Percentiles rank a stretch among this genome's conserved stretches.
These are phyloP conservation scores for Aspergillus caelatus DNA, from an alignment of 2,329 filamentous ascomycete genomes.

Conservation along the genomic window DNA sequence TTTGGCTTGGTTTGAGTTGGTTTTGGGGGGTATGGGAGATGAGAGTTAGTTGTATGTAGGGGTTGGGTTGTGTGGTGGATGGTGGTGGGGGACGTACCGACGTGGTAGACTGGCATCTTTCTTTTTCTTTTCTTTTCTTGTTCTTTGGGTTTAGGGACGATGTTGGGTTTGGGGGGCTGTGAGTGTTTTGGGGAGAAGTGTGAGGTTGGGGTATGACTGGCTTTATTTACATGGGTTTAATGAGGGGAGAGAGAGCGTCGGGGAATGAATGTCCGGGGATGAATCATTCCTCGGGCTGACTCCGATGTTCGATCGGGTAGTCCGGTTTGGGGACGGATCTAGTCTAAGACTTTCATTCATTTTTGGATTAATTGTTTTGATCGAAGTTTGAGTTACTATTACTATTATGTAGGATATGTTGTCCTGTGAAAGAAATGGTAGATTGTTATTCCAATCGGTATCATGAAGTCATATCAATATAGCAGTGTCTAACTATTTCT, in stretches of 20 bases:
- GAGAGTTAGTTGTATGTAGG: neutral
- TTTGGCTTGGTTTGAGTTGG: neutral
- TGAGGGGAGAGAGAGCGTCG: neutral
- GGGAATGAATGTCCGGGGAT: neutral
- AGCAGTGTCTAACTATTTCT: constrained; percentile 47
- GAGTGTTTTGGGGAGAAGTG: too few species aligned
- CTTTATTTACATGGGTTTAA: too few species aligned
- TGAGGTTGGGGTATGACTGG: too few species aligned
- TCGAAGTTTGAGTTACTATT: neutral
- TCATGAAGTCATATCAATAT: neutral
- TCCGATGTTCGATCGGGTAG: neutral
- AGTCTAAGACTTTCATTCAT: neutral
- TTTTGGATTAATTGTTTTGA: neutral
- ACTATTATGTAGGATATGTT: neutral
- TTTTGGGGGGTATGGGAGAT: too few species aligned
- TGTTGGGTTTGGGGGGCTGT: neutral
- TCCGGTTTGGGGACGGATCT: neutral
- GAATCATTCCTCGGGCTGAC: constrained; percentile 4
- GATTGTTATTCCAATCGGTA: neutral
- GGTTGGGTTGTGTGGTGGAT: neutral
- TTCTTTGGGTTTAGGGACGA: too few species aligned
- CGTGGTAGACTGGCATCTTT: constrained; percentile 45
- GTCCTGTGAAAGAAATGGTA: neutral
- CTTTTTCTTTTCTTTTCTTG: too few species aligned
- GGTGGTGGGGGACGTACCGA: constrained; percentile 31